Evolutionary conservation across 2,329 filamentous ascomycete genomes (phyloP).

Genomic region (Colletotrichum sp.): DNA sequence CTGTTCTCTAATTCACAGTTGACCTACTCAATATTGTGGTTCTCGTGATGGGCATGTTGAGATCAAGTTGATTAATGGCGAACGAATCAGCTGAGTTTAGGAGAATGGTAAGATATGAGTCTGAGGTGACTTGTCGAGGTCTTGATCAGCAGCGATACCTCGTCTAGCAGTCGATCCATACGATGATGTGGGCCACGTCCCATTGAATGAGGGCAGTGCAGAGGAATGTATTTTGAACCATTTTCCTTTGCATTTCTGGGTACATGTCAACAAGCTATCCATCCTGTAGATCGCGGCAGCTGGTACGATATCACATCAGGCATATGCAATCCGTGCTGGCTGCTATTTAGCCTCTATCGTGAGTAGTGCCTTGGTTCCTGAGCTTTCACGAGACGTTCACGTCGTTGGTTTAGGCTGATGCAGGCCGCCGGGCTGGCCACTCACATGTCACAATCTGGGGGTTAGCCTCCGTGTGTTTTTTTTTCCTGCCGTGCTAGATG

Average conservation of each 20-base stretch:
- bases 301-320: neutral
- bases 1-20: neutral
- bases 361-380: neutral
- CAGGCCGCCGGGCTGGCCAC: conserved; percentile 7
- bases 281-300: neutral
- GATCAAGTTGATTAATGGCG: neutral
- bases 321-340: neutral
- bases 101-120: neutral
- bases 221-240: neutral
- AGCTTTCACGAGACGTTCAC: neutral
- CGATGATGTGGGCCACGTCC: neutral
- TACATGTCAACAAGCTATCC: neutral
- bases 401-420: neutral
- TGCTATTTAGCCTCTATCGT: neutral
- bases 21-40: neutral
- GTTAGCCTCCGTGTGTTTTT: neutral
- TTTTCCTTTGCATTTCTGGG: neutral
- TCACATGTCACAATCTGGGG: conserved; percentile 3
- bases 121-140: neutral
- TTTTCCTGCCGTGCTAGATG: neutral
- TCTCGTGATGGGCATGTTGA: neutral
- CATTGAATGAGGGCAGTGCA: neutral
- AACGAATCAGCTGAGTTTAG: neutral
- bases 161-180: neutral
- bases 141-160: neutral